phyloP scores from a whole-genome alignment of 225 moss, liverwort and hornwort genomes.

The Marchantia polymorpha region DNA sequence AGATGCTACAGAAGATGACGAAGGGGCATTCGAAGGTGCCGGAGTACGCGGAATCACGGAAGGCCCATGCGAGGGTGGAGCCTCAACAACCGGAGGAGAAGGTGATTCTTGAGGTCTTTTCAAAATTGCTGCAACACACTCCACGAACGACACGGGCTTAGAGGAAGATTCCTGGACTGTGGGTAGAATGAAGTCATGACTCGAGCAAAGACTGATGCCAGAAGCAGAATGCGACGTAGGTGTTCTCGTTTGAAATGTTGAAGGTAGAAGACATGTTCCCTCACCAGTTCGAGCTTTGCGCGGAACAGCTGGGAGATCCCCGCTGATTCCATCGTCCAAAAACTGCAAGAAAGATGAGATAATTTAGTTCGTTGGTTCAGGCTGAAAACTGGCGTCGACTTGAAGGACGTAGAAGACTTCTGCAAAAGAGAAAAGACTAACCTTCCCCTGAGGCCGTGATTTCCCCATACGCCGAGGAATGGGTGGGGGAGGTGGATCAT shows the following conservation, averaged over 20 bases:
- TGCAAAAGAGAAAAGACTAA: conserved; percentile 31
- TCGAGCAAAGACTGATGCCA: not conserved
- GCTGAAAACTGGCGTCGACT: not conserved
- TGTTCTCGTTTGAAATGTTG: not conserved
- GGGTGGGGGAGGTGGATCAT: conserved; percentile 83
- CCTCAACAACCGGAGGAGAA: conserved; percentile 41
- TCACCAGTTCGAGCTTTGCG: conserved; percentile 84
- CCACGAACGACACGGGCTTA: not conserved
- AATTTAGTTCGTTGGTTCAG: not conserved
- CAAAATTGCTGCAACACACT: conserved; percentile 55
- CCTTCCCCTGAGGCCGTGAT: conserved; percentile 72
- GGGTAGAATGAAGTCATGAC: too few species aligned
- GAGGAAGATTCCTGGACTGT: not conserved
- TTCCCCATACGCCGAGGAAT: conserved; percentile 71
- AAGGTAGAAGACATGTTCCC: not conserved
- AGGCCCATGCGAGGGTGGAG: conserved; percentile 34
- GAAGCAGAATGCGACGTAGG: not conserved
- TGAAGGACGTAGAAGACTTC: not conserved
- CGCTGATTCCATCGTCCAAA: conserved; percentile 63
- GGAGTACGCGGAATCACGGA: conserved; percentile 37
- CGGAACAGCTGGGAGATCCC: conserved; percentile 81
- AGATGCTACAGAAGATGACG: conserved; percentile 53
- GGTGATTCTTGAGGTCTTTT: conserved; percentile 74
- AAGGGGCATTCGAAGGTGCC: conserved; percentile 50
- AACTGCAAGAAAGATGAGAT: conserved; percentile 45